These are phyloP conservation scores for Corynespora cassiicola DNA, from an alignment of 2,329 filamentous ascomycete genomes.

Conservation along the genomic window DNA sequence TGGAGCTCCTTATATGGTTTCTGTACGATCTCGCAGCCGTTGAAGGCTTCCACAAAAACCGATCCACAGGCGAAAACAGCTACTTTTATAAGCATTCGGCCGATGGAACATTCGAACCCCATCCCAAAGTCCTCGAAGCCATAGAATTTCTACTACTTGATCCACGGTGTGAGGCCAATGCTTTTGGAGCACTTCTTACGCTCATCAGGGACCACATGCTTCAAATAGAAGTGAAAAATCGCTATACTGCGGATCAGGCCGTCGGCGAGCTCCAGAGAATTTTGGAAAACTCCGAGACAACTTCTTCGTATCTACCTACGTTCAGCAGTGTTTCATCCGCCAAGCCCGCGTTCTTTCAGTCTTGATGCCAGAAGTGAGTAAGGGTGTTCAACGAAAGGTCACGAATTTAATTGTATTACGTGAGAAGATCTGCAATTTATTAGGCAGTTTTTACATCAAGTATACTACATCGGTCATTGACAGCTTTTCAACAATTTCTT, in stretches of 20 bases:
- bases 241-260: conserved; percentile 4
- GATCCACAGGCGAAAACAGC: not conserved
- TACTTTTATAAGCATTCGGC: not conserved
- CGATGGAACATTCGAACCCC: conserved; percentile 1
- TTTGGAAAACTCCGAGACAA: not conserved
- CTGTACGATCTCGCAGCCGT: conserved; percentile 1
- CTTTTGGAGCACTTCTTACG: conserved; percentile 5
- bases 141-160: conserved; percentile 4
- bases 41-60: not conserved
- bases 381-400: too few relatives aligned
- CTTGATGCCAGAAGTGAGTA: too few relatives aligned
- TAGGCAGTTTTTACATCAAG: too few relatives aligned
- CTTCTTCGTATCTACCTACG: too few relatives aligned
- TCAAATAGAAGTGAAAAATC: conserved; percentile 5
- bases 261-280: conserved; percentile 3
- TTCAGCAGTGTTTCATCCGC: too few relatives aligned
- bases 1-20: conserved; percentile 16
- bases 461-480: too few relatives aligned
- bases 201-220: conserved; percentile 9
- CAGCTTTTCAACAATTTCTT: too few relatives aligned
- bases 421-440: too few relatives aligned
- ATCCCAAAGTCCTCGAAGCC: conserved; percentile 9
- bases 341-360: too few relatives aligned
- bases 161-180: conserved; percentile 4
- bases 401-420: too few relatives aligned